Evolutionary conservation across 768 basidiomycete species (phyloP), one percentile per base, ranked within the genome.

Genomic region (Trametes coccinea): DNA sequence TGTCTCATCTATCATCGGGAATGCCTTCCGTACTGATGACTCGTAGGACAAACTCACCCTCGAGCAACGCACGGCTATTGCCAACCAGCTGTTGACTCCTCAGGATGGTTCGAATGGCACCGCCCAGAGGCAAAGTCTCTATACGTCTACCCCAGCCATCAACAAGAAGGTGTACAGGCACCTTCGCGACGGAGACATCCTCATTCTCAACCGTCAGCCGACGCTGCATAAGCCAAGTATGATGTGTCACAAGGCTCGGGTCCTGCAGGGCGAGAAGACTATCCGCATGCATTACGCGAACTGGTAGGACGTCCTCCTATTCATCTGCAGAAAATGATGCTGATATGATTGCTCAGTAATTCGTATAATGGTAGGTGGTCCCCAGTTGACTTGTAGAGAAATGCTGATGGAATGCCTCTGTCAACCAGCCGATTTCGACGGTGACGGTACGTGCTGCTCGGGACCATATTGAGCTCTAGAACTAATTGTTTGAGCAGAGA

Each of bases 211-310:
- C 72, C 90, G 97, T 53, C 97, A 99, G 78, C 97, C 97, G 6
- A 98, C 97, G 1, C 81, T 99, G 54, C 97, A 99, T 74, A 99
- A 99, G 72, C 96, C 97, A 22, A 94, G 92, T 80, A 99, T 99
- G 96, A 99, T 99, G 97, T 89, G 88, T 7, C 97, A 99, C 73
- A 90, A 85, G 67, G 96, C 96, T 14, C 88, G 89, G 59, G 90
- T 98, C 17, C 74, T 99, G 63, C 84, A 87, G 63, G 97, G 96
- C 29, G 97, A 99, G 76, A 99, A 98, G 80, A 98, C 97, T 0
- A 98, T 99, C 72, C 85, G 97, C 13, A 95, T 99, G 95, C 97
- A 99, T 78, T 99, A 99, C 71, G 96, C 97, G 29, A 99, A 99
- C 71, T 99, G 96, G 95, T 96, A 61, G 54, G 86, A 78, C 46